These are phyloP conservation scores for Mortierella sp. DNA, from an alignment of 371 early-diverging fungal species.

Conservation along the genomic window DNA sequence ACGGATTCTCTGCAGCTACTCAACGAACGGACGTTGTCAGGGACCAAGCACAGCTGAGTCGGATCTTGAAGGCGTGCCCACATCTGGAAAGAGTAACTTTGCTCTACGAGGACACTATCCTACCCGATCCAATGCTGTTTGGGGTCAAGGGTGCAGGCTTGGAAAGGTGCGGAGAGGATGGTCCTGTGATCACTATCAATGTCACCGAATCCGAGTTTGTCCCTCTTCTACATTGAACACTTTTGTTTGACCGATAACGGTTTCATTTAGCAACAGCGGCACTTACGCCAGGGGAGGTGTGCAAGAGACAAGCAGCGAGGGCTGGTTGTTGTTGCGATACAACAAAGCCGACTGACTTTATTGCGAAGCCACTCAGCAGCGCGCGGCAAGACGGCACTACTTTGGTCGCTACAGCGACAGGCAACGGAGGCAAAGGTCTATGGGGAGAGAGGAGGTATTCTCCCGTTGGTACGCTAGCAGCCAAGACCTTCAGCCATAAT, in stretches of 20 bases:
- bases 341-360: not conserved
- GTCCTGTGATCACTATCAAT: constrained; percentile 2
- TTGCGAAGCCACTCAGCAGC: not conserved
- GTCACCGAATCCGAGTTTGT: constrained; percentile 10
- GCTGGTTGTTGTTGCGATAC: not conserved
- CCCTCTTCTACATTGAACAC: not conserved
- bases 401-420: no score
- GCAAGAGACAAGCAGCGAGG: not conserved
- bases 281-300: not conserved
- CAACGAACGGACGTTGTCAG: not conserved
- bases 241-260: not conserved
- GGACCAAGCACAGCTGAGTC: not conserved
- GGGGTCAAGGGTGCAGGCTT: not conserved
- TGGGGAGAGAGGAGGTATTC: not conserved
- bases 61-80: constrained; percentile 4
- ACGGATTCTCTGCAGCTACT: not conserved
- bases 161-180: not conserved
- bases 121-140: not conserved
- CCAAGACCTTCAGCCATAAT: not conserved
- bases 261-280: no score
- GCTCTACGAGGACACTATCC: not conserved
- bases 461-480: not conserved
- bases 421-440: not conserved
- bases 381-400: not conserved
- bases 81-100: not conserved